Conservation (phyloP, 2,329 filamentous ascomycete species). For the Scedosporium aurantiacum region DNA sequence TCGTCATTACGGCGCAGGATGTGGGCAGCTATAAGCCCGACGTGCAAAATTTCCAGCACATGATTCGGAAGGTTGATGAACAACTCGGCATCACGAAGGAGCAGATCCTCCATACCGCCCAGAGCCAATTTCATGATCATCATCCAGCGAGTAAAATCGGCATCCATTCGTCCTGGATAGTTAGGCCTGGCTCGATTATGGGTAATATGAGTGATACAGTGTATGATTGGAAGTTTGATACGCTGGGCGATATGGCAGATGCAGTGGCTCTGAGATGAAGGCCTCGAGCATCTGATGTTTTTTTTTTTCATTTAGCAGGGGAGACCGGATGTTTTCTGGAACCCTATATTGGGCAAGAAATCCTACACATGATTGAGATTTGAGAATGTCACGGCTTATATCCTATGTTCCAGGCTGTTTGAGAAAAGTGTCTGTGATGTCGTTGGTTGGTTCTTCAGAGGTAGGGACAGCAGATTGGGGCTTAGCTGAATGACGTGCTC, state of each 20-base stretch:
- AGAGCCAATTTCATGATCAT: constrained; percentile 62
- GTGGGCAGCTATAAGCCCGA: constrained; percentile 64
- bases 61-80: constrained; percentile 41
- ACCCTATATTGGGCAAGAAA: too few species aligned
- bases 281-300: background rate
- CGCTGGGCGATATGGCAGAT: constrained; percentile 46
- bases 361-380: too few species aligned
- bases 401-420: too few species aligned
- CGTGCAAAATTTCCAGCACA: constrained; percentile 51
- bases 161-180: constrained; percentile 52
- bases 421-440: too few species aligned
- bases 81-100: constrained; percentile 44
- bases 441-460: too few species aligned
- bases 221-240: constrained; percentile 46
- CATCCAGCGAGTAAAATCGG: constrained; percentile 48
- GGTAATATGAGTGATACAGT: constrained; percentile 27
- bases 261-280: constrained; percentile 27
- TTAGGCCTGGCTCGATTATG: constrained; percentile 29
- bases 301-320: too few species aligned
- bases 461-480: too few species aligned
- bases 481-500: too few species aligned
- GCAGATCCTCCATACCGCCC: constrained; percentile 53
- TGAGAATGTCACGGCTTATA: too few species aligned
- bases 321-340: too few species aligned
- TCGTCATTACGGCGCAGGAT: constrained; percentile 57